Evolutionary conservation across 169 alveolate species (phyloP).

Genomic region (Eimeria necatrix): DNA sequence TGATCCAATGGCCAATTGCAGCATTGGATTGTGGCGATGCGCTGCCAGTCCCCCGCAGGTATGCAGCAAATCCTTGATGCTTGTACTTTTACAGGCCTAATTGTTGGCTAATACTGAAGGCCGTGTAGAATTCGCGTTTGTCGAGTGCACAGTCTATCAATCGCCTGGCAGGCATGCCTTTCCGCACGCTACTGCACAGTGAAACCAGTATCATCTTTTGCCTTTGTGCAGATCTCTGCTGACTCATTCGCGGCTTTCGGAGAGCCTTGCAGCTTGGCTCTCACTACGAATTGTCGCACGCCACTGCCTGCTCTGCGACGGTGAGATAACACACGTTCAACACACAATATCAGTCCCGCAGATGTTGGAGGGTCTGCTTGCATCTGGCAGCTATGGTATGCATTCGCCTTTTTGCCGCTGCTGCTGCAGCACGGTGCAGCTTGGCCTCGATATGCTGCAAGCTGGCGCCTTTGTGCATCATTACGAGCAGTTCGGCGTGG

Average conservation of each 20-base stretch:
- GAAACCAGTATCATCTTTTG: background rate
- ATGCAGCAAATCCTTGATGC: background rate
- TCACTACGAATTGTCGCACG: constrained; percentile 67
- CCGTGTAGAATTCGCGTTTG: too few species aligned
- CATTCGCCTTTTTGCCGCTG: background rate
- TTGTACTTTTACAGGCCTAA: too few species aligned
- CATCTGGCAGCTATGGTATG: background rate
- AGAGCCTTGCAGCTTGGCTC: constrained; percentile 56
- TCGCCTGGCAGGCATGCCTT: background rate
- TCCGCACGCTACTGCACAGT: background rate
- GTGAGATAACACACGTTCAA: background rate
- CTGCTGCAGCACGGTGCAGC: constrained; percentile 43
- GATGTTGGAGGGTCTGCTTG: too few species aligned
- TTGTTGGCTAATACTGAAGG: too few species aligned
- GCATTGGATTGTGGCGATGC: constrained; percentile 55
- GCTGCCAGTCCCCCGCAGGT: constrained; percentile 41
- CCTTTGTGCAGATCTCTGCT: constrained; percentile 26
- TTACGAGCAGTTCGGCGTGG: constrained; percentile 74
- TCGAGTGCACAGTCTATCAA: too few species aligned
- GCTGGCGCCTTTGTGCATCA: constrained; percentile 69
- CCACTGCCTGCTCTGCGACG: constrained; percentile 57
- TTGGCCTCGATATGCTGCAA: constrained; percentile 41
- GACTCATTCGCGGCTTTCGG: constrained; percentile 54
- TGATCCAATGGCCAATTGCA: constrained; percentile 18
- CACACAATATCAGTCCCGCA: too few species aligned